Conservation (phyloP, 164 flowering plant genomes). For the Magnolia changhungtana region DNA sequence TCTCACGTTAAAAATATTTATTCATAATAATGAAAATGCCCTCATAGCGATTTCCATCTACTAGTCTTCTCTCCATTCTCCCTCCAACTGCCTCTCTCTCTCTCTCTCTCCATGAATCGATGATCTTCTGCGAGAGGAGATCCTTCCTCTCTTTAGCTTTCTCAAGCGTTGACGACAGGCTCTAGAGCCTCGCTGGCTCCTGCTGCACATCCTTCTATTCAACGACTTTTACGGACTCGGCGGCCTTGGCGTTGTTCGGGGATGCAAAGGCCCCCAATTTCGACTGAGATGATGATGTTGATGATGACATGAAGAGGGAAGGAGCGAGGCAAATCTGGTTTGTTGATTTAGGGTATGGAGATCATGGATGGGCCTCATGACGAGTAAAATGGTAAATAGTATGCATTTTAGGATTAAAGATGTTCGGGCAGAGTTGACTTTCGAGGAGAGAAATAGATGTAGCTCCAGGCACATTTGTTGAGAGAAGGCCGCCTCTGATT, state of each 20-base stretch:
- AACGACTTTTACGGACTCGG: constrained; percentile 36
- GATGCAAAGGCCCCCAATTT: constrained; percentile 8
- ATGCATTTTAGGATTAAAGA: no score
- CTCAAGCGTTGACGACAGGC: constrained; percentile 67
- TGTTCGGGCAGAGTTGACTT: not conserved
- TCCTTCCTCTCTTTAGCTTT: constrained; percentile 54
- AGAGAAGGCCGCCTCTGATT: no score
- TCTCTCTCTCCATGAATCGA: constrained; percentile 3
- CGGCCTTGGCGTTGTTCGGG: constrained; percentile 6
- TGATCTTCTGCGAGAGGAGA: constrained; percentile 24
- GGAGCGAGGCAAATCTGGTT: not conserved
- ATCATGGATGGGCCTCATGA: constrained; percentile 31
- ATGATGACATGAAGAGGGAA: not conserved
- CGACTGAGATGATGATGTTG: constrained; percentile 23
- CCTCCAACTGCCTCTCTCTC: not conserved
- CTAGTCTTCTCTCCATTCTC: no score
- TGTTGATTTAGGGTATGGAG: constrained; percentile 6
- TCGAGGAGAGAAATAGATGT: not conserved
- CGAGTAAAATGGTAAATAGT: not conserved
- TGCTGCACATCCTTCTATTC: constrained; percentile 88
- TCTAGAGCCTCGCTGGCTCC: constrained; percentile 68
- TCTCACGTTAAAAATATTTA: no score
- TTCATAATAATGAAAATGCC: no score
- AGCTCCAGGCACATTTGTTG: no score
- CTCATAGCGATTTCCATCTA: no score